Percentiles rank a stretch among this genome's conserved stretches.
Conservation (phyloP, 2,329 filamentous ascomycete genomes). For the Hansfordia pulvinata region DNA sequence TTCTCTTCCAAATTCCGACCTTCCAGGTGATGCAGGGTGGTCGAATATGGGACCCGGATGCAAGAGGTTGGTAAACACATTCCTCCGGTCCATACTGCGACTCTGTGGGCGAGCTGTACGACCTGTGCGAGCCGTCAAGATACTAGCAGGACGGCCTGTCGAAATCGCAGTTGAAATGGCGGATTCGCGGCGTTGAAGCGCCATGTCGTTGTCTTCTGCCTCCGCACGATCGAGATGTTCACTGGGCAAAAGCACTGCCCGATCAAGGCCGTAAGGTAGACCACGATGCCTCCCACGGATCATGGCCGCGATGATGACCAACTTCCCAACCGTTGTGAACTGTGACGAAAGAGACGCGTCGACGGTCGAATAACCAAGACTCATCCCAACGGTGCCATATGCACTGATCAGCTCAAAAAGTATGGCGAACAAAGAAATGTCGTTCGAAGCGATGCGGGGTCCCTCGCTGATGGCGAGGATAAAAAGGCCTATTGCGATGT, state of each 20-base stretch:
- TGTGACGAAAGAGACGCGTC: conserved; percentile 75
- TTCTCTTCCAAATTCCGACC: too few species aligned
- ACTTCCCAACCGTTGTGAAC: conserved; percentile 61
- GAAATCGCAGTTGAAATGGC: conserved; percentile 14
- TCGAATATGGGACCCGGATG: conserved; percentile 19
- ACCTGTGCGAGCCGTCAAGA: conserved; percentile 6
- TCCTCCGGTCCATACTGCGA: conserved; percentile 13
- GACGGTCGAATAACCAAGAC: conserved; percentile 62
- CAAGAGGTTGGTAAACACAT: conserved; percentile 12
- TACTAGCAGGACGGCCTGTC: conserved; percentile 8
- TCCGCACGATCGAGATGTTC: conserved; percentile 41
- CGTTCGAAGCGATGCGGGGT: conserved; percentile 42
- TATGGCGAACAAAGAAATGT: conserved; percentile 55
- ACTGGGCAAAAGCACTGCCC: conserved; percentile 45
- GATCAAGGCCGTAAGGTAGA: conserved; percentile 51
- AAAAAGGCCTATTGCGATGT: conserved; percentile 86
- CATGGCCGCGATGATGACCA: conserved; percentile 57
- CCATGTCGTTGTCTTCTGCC: conserved; percentile 28
- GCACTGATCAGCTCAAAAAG: conserved; percentile 83
- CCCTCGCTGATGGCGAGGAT: conserved; percentile 86
- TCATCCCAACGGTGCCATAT: conserved; percentile 88
- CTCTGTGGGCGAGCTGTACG: conserved; percentile 12
- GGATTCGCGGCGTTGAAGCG: conserved; percentile 21
- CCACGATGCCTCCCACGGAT: conserved; percentile 57
- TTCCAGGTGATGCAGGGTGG: too few species aligned